phyloP scores from a whole-genome alignment of 306 rosid species.

The Prinsepia uniflora region DNA sequence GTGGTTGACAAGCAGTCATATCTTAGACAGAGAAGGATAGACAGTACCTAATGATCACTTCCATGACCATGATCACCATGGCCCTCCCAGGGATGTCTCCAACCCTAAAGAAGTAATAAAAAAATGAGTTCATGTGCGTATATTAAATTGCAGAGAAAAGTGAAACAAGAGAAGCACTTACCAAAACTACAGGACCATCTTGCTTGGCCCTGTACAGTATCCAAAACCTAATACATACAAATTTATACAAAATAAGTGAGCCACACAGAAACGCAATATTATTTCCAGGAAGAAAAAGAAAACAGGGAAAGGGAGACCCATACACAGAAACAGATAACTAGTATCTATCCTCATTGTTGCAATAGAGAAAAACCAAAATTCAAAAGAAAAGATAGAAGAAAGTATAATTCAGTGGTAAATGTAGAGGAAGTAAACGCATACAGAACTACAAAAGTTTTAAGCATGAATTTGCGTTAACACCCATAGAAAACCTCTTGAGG shows the following conservation, averaged over 20 bases:
- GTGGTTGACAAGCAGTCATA: neutral
- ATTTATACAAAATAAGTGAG: neutral
- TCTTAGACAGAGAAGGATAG: neutral
- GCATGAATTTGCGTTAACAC: neutral
- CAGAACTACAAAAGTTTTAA: neutral
- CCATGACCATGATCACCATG: slow-evolving; percentile 61
- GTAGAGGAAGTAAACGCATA: no score
- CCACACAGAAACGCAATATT: neutral
- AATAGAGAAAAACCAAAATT: neutral
- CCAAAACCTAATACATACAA: slow-evolving; percentile 71
- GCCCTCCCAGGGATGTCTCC: slow-evolving; percentile 99
- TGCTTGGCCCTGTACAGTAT: slow-evolving; percentile 88
- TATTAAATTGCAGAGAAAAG: neutral
- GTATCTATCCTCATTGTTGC: neutral
- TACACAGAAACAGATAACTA: neutral
- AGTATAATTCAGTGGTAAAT: neutral
- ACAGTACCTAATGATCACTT: slow-evolving; percentile 43
- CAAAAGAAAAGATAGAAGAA: neutral
- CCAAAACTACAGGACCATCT: slow-evolving; percentile 95
- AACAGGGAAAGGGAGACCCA: neutral
- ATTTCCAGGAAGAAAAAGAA: neutral
- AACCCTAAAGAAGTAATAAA: slow-evolving; percentile 49
- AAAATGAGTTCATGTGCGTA: neutral
- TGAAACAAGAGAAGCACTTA: slow-evolving; percentile 23
- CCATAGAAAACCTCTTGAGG: neutral